A percentile compares a stretch with the other conserved stretches of the same genome.
These are phyloP conservation scores for Naganishia friedmannii DNA, from an alignment of 768 basidiomycete genomes.

Conservation along the genomic window DNA sequence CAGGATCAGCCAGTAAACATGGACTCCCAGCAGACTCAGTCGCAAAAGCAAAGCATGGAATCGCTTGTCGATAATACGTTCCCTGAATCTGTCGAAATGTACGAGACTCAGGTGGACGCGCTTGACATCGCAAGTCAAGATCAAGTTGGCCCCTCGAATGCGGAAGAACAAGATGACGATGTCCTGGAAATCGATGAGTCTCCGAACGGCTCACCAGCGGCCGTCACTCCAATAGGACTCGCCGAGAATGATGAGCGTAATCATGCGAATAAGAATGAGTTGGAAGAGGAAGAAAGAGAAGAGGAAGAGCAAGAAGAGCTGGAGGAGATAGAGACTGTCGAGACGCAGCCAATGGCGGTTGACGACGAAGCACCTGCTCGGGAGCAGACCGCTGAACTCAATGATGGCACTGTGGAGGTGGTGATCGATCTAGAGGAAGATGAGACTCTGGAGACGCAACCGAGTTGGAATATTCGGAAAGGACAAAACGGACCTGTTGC, in stretches of 20 bases:
- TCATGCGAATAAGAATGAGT: neutral
- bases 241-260: too few species aligned
- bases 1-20: neutral
- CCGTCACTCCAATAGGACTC: neutral
- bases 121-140: neutral
- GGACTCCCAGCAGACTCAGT: neutral
- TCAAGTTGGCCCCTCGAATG: neutral
- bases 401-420: neutral
- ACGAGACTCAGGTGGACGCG: neutral
- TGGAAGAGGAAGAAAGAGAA: neutral
- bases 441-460: slow-evolving; percentile 7
- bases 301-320: neutral
- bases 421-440: neutral
- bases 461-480: slow-evolving; percentile 19
- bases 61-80: neutral
- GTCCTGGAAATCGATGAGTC: neutral
- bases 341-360: neutral
- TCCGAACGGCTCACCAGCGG: neutral
- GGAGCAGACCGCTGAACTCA: neutral
- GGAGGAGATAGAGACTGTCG: neutral
- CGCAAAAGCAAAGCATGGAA: neutral
- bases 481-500: slow-evolving; percentile 2
- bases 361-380: neutral
- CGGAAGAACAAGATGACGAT: neutral
- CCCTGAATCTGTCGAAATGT: slow-evolving; percentile 5